Conservation (phyloP, 495 filamentous ascomycete genomes). For the Podospora conica region DNA sequence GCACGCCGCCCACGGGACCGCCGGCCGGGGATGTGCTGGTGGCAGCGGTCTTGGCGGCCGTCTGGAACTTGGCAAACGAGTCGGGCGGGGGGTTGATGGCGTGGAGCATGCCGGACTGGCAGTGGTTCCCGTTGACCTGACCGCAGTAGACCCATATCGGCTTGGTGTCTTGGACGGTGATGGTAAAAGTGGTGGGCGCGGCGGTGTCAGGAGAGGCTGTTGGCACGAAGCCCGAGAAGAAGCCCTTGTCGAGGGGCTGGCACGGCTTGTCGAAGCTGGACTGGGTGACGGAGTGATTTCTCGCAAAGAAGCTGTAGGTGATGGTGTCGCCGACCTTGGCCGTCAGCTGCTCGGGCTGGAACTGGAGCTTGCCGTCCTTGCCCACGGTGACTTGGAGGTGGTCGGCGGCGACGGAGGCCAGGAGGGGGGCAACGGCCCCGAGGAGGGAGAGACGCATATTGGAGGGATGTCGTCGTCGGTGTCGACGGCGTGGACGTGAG, state of each 20-base stretch:
- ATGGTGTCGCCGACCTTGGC: conserved; percentile 42
- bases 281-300: conserved; percentile 57
- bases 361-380: conserved; percentile 31
- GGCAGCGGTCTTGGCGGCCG: conserved; percentile 20
- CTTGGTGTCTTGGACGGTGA: conserved; percentile 52
- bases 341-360: conserved; percentile 28
- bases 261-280: conserved; percentile 55
- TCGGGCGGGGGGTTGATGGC: conserved; percentile 37
- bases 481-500: background rate
- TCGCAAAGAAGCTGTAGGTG: conserved; percentile 56
- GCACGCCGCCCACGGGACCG: conserved; percentile 29
- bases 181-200: conserved; percentile 43
- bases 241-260: conserved; percentile 39
- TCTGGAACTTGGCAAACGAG: conserved; percentile 33
- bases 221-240: conserved; percentile 48
- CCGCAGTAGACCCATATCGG: conserved; percentile 58
- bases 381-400: conserved; percentile 32
- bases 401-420: conserved; percentile 26
- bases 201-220: conserved; percentile 25
- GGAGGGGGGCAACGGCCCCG: conserved; percentile 17
- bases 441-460: conserved; percentile 27
- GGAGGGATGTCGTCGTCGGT: background rate
- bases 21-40: conserved; percentile 28
- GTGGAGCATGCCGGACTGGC: conserved; percentile 39
- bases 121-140: conserved; percentile 36